Evolutionary conservation across 108 stramenopile species (phyloP).

Genomic region (Skeletonema costatum): DNA sequence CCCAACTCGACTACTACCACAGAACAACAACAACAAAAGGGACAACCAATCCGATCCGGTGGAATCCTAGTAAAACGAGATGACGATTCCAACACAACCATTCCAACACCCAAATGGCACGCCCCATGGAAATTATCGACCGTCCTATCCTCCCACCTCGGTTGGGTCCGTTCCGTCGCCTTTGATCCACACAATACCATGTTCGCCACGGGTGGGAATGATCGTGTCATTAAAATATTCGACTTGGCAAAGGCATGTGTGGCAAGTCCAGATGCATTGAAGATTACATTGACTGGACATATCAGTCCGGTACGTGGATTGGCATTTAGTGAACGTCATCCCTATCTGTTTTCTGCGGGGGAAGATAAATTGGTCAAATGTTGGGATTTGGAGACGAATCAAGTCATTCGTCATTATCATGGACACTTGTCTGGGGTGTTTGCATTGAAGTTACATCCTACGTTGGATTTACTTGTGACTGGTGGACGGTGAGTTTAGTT

Average conservation of each 20-base stretch:
- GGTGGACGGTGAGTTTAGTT: constrained; percentile 71
- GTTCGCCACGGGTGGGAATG: constrained; percentile 97
- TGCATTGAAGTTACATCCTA: constrained; percentile 94
- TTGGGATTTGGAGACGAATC: constrained; percentile 99
- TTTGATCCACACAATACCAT: constrained; percentile 96
- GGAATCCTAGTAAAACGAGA: constrained; percentile 48
- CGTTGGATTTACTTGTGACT: constrained; percentile 97
- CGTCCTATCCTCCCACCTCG: constrained; percentile 94
- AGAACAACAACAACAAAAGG: constrained; percentile 45
- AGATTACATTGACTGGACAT: constrained; percentile 98
- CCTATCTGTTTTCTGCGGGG: constrained; percentile 96
- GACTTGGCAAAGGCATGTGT: constrained; percentile 96
- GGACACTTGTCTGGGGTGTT: constrained; percentile 98
- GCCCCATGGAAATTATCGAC: constrained; percentile 96
- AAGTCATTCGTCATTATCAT: constrained; percentile 98
- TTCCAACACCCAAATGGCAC: constrained; percentile 98
- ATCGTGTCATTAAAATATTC: constrained; percentile 98
- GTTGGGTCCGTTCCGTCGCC: constrained; percentile 98
- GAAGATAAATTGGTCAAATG: constrained; percentile 99
- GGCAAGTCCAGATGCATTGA: constrained; percentile 88
- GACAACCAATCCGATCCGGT: constrained; percentile 28
- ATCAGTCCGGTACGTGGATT: constrained; percentile 95
- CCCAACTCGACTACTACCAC: constrained; percentile 21
- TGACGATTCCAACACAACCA: constrained; percentile 51
- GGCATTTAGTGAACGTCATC: constrained; percentile 92